Conservation (phyloP, 345 rosid genomes). For the Rhodomyrtus tomentosa region DNA sequence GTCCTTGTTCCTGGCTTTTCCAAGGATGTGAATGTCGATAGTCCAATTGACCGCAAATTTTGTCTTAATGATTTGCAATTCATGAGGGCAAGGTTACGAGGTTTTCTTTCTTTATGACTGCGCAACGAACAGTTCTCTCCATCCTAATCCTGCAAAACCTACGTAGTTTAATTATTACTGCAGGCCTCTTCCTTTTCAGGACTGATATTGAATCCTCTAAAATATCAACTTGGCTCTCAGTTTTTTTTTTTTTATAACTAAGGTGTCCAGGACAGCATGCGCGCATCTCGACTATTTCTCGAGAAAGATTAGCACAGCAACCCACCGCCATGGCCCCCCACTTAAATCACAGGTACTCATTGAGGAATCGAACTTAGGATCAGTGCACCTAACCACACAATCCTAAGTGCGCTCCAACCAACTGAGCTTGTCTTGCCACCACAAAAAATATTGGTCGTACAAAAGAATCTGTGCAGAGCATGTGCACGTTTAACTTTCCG, state of each 20-base stretch:
- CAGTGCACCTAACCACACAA: too few relatives aligned
- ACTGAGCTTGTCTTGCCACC: not conserved
- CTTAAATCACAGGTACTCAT: too few relatives aligned
- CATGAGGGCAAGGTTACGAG: not conserved
- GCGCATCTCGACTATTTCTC: too few relatives aligned
- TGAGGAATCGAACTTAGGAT: too few relatives aligned
- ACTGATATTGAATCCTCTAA: not conserved
- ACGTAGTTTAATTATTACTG: not conserved
- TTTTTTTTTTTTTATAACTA: too few relatives aligned
- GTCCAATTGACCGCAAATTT: not conserved
- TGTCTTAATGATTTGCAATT: not conserved
- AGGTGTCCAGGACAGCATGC: too few relatives aligned
- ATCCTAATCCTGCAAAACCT: not conserved
- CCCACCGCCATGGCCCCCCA: too few relatives aligned
- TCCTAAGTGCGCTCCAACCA: too few relatives aligned
- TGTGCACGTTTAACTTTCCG: not conserved
- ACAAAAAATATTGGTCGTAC: not conserved
- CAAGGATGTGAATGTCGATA: not conserved
- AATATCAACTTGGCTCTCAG: not conserved
- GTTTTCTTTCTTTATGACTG: not conserved
- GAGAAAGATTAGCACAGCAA: too few relatives aligned
- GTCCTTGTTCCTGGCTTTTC: not conserved
- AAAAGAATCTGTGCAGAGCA: not conserved
- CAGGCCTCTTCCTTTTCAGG: not conserved
- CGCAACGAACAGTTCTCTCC: not conserved